phyloP scores from a whole-genome alignment of 352 stramenopile species.

The Phytophthora europaea region DNA sequence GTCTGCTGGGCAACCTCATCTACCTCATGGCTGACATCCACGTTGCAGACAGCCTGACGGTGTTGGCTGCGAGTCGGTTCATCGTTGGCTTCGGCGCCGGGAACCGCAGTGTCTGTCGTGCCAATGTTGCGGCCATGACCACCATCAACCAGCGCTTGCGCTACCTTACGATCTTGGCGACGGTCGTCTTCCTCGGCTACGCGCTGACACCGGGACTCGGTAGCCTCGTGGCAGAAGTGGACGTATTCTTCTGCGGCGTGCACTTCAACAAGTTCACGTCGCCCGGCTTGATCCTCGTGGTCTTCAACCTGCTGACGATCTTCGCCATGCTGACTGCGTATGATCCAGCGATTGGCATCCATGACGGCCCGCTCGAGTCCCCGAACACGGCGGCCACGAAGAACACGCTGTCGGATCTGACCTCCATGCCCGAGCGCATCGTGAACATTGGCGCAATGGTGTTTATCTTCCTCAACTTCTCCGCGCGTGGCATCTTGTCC shows the following conservation, averaged over 20 bases:
- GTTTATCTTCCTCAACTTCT: conserved; percentile 89
- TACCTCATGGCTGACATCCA: conserved; percentile 77
- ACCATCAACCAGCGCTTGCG: conserved; percentile 78
- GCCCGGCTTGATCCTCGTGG: conserved; percentile 68
- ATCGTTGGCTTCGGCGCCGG: conserved; percentile 83
- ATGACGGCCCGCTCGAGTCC: conserved; percentile 68
- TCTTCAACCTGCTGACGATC: conserved; percentile 75
- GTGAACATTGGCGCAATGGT: conserved; percentile 79
- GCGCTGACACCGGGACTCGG: conserved; percentile 78
- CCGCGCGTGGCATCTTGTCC: conserved; percentile 76
- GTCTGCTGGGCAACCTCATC: conserved; percentile 79
- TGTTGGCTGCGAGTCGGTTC: conserved; percentile 72
- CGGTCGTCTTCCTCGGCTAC: conserved; percentile 83
- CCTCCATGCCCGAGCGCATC: conserved; percentile 67
- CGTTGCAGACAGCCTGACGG: conserved; percentile 59
- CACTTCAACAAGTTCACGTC: conserved; percentile 86
- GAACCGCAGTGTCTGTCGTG: conserved; percentile 82
- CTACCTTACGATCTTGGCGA: conserved; percentile 79
- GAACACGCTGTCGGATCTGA: conserved; percentile 65
- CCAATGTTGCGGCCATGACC: conserved; percentile 77
- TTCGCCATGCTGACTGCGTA: conserved; percentile 70
- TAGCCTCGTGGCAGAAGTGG: conserved; percentile 69
- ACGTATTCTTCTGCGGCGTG: conserved; percentile 65
- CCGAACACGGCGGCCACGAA: conserved; percentile 43
- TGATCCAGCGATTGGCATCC: conserved; percentile 60